Evolutionary conservation across 1,284 basidiomycete species (phyloP), one percentile per base, ranked within the genome.

Genomic region (Xanthoconium separans): DNA sequence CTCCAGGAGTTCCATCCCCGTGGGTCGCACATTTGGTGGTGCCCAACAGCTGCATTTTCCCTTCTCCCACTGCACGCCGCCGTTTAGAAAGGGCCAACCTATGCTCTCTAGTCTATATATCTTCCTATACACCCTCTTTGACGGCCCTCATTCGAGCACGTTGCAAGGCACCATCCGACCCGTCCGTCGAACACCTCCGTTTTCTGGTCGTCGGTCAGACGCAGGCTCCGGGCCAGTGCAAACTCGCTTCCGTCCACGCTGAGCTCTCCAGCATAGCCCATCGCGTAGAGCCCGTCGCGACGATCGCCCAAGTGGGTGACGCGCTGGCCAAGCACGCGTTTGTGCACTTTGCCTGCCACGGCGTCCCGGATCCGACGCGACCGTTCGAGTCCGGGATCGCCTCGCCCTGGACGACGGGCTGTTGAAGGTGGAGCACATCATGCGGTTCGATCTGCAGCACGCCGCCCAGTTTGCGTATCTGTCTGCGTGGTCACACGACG

Each of bases 11-110:
- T 51, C 0, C 47, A 61, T 34, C 43, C 42, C 4, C 36, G 36
- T 22, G 33, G 59, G 39, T 65, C 70, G 4, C 66, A 65, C 4
- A 68, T 76, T 7, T 74, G 73, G 70, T 75, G 73, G 74, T 75
- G 72, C 50, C 70, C 69, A 3, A 74, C 72, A 4, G 62, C 61
- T 4, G 43, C 56, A 2, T 51, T 74, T 9, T 65, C 63, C 16
- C 53, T 52, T 20, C 55, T 55, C 16, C 44, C 54, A 9, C 20
- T 56, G 10, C 54, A 51, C 4, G 70, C 72, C 4, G 70, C 72
- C 56, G 2, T 57, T 51, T 31, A 22, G 33, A 30, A 37, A 31
- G 15, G 40, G 43, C 6, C 42, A 47, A 10, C 15, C n/a, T 7
- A 59, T 55, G 29, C 54, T 74, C 9, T 58, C 59, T 0, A 59